Base-by-base conservation (phyloP, 305 asterid species). In the Rubia peregrina region DNA sequence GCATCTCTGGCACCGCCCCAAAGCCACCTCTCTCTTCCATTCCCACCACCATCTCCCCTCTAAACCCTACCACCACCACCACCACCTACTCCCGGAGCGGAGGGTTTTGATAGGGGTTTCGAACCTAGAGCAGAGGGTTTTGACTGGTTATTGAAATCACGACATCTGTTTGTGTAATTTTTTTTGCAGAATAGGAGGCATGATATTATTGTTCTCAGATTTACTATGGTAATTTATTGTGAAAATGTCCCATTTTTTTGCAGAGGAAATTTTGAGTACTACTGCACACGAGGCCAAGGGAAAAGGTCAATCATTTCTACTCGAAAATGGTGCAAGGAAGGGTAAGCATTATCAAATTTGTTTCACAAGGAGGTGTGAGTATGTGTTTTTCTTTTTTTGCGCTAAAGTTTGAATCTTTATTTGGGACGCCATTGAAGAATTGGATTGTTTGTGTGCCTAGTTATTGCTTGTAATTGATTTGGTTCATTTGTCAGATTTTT, bases 211-310 rank as follows among this genome's bases (percentile, higher is more conserved):
- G 10, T 41, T 69, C 36, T 36, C 21, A 16, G 69, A 26, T 44
- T 36, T 63, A 14, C 24, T 7, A 2, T 56, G 61, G 4, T 16
- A 61, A 8, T 40, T 10, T 30, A 62, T 33, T 1, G 66, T 30
- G 16, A 4, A 17, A 26, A 36, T 63, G 22, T 68, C 38, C 80
- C 68, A 68, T 74, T 67, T 77, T 72, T n/a, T n/a, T n/a, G n/a
- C 84, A 92, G 98, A 85, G 98, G 90, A 83, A 81, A 95, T 73
- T 84, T 89, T 76, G 78, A 88, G 82, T 92, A 85, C 80, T n/a
- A n/a, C 90, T 87, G 97, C 81, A 81, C 75, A 81, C 81, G 30
- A 88, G 87, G 80, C 89, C 89, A 26, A 90, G 98, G 97, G 73
- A 81, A 51, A 81, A 80, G 71, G 87, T 92, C 57, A 81, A 77